These are phyloP conservation scores for Phytophthora ohioensis DNA, from an alignment of 352 stramenopile species.

Conservation along the genomic window DNA sequence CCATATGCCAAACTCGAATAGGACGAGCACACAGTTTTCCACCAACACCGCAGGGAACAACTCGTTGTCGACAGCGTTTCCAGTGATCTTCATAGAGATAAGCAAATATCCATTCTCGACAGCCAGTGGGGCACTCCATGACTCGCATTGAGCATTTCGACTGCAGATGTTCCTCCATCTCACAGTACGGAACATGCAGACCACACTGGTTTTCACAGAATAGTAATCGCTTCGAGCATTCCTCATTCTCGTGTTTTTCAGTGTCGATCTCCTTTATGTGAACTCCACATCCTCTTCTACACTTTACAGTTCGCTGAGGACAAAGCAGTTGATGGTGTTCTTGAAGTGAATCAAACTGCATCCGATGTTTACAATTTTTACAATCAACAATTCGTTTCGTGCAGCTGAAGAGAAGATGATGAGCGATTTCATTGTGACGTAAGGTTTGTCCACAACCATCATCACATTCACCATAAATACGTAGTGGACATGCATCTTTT, in stretches of 20 bases:
- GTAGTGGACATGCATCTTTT: slow-evolving; percentile 59
- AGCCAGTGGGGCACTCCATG: slow-evolving; percentile 67
- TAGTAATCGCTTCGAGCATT: slow-evolving; percentile 55
- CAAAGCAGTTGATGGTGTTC: slow-evolving; percentile 63
- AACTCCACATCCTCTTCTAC: slow-evolving; percentile 61
- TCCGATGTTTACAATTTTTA: slow-evolving; percentile 50
- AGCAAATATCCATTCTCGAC: slow-evolving; percentile 61
- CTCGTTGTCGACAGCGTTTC: slow-evolving; percentile 68
- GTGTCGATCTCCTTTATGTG: slow-evolving; percentile 50
- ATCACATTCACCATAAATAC: slow-evolving; percentile 59
- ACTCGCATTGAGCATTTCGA: slow-evolving; percentile 65
- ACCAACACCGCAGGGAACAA: slow-evolving; percentile 68
- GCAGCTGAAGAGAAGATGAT: slow-evolving; percentile 72
- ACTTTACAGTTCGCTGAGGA: slow-evolving; percentile 57
- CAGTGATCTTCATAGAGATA: slow-evolving; percentile 71
- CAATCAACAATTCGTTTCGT: slow-evolving; percentile 56
- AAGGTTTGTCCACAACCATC: slow-evolving; percentile 52
- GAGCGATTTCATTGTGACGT: slow-evolving; percentile 56
- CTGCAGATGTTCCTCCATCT: slow-evolving; percentile 53
- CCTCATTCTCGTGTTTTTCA: slow-evolving; percentile 51
- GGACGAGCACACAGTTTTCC: slow-evolving; percentile 60
- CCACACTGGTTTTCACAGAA: slow-evolving; percentile 71
- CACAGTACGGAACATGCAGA: slow-evolving; percentile 39
- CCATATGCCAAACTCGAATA: slow-evolving; percentile 66
- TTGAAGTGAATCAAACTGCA: slow-evolving; percentile 45